phyloP scores from a whole-genome alignment of 257 asterid species.

The Echites panduratus region DNA sequence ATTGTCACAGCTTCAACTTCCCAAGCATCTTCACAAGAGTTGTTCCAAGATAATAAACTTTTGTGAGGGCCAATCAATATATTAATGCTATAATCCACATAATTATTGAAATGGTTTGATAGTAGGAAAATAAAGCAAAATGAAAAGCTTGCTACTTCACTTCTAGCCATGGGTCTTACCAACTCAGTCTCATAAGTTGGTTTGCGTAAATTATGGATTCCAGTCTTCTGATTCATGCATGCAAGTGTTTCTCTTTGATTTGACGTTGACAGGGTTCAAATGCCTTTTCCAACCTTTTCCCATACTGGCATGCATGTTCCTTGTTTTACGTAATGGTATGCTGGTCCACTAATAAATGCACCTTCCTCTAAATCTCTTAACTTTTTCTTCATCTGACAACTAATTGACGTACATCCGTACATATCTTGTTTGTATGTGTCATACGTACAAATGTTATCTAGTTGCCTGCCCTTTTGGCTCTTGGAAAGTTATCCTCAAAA shows the following conservation, averaged over 20 bases:
- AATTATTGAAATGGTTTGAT: slow-evolving; percentile 1
- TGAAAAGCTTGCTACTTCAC: background rate
- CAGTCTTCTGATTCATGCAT: background rate
- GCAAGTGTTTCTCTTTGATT: background rate
- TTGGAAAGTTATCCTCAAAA: background rate
- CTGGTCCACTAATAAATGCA: background rate
- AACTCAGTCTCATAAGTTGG: background rate
- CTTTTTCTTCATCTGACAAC: background rate
- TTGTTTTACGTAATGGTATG: background rate
- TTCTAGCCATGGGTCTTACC: background rate
- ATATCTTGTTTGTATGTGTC: background rate
- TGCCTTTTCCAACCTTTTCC: slow-evolving; percentile 1
- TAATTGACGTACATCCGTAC: background rate
- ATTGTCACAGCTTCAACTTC: background rate
- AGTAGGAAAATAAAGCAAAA: background rate
- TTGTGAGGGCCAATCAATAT: background rate
- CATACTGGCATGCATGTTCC: background rate
- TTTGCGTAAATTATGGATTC: background rate
- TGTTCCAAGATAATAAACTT: background rate
- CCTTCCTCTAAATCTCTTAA: background rate
- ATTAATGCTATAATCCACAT: background rate
- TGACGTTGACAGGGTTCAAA: background rate
- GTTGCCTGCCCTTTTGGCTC: background rate
- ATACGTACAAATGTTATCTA: background rate
- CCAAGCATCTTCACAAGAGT: background rate